A percentile compares a stretch with the other conserved stretches of the same genome.
phyloP scores from a whole-genome alignment of 148 eudicot species.

The Arbutus unedo region DNA sequence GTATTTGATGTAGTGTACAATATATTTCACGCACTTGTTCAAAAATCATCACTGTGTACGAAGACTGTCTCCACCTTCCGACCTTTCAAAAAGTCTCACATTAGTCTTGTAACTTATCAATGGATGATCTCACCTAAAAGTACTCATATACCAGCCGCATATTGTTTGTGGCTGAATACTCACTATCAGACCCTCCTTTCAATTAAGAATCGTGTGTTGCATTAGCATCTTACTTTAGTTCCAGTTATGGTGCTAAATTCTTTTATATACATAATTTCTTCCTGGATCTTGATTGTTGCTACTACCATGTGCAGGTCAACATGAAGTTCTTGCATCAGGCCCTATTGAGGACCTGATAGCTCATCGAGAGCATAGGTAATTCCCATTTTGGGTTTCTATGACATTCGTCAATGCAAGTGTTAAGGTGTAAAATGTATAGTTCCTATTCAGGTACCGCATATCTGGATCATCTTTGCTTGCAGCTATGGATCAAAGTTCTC shows the following conservation, averaged over 20 bases:
- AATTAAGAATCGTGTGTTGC: neutral
- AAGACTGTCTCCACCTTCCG: slow-evolving; percentile 2
- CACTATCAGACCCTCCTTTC: neutral
- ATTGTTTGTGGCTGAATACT: neutral
- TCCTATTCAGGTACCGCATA: slow-evolving; percentile 76
- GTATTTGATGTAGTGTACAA: neutral
- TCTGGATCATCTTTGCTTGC: slow-evolving; percentile 95
- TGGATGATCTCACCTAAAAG: neutral
- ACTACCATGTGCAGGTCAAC: slow-evolving; percentile 58
- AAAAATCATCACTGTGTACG: neutral
- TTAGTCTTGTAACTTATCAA: neutral
- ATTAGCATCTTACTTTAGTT: neutral
- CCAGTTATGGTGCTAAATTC: neutral
- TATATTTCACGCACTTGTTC: neutral
- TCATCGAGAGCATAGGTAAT: slow-evolving; percentile 96
- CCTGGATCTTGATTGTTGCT: neutral
- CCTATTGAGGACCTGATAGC: slow-evolving; percentile 98
- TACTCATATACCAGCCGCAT: neutral
- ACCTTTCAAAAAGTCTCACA: neutral
- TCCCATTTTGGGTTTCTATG: slow-evolving; percentile 3
- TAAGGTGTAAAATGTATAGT: slow-evolving; percentile 12
- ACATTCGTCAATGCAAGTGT: slow-evolving; percentile 7
- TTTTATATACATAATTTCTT: neutral
- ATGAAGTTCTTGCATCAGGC: slow-evolving; percentile 98
- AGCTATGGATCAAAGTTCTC: slow-evolving; percentile 94